phyloP scores from a whole-genome alignment of 2,329 filamentous ascomycete species.

The Monilinia laxa region DNA sequence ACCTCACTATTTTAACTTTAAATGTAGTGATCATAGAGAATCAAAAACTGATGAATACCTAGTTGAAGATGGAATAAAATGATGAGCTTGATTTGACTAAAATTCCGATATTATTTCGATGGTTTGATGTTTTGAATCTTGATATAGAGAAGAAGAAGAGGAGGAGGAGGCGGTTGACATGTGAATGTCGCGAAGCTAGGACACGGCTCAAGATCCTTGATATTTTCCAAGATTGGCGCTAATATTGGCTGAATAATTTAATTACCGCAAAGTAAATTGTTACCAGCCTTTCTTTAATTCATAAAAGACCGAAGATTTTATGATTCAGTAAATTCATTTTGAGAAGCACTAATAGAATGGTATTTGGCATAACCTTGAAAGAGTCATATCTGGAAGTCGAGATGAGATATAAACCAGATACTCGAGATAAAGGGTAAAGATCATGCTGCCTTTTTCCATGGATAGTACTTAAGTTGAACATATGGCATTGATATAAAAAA shows the following conservation, averaged over 20 bases:
- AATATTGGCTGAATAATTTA: not conserved
- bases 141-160: not conserved
- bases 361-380: not conserved
- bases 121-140: not conserved
- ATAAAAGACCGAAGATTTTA: not conserved
- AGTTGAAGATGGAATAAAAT: not conserved
- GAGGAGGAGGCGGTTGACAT: not conserved
- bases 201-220: not conserved
- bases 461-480: too few relatives aligned
- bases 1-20: too few relatives aligned
- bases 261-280: not conserved
- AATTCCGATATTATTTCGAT: not conserved
- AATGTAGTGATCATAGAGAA: not conserved
- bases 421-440: not conserved
- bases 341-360: not conserved
- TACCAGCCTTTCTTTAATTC: not conserved
- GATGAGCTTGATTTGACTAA: not conserved
- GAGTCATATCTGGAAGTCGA: not conserved
- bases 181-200: not conserved
- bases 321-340: not conserved
- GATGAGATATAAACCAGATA: not conserved
- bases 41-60: not conserved
- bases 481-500: not conserved
- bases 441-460: not conserved
- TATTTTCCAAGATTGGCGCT: not conserved